Evolutionary conservation across 352 stramenopile genomes (phyloP), one percentile per base, ranked within the genome.

Genomic region (Phytophthora citricola): DNA sequence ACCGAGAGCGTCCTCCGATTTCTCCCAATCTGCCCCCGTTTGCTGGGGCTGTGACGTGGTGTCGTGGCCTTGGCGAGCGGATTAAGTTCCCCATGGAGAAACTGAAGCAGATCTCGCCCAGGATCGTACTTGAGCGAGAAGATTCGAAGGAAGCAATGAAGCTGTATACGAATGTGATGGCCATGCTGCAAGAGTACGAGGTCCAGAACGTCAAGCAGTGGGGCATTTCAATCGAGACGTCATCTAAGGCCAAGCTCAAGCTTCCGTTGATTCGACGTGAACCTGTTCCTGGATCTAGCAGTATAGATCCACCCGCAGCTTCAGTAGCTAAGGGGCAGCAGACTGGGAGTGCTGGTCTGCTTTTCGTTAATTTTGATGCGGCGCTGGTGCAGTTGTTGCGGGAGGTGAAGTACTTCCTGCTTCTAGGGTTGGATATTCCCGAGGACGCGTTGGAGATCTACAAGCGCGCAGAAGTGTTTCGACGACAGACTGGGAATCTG

Each of bases 401-500:
- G 8, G 94, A 98, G 69, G 92, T 98, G 7, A 98, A 98, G 64
- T 98, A 98, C 69, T 98, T 98, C 43, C 47, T 97, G 29, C 70
- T 97, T 6, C 73, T 98, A 9, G 90, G 89, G 1, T 68, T 98
- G 7, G 76, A 96, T 22, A 95, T 98, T 22, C 94, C 93, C 0
- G 83, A 92, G 43, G 86, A 95, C 48, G 93, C 92, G 1, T 78
- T 97, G 11, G 90, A 94, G 27, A 97, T 98, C 39, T 98, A 97
- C 79, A 90, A 92, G 46, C 82, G 88, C 17, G 90, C 87, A n/a
- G 93, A 98, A 59, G 72, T 97, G 9, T 98, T 98, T 67, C 79
- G 92, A 3, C 72, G 91, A 2, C 92, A 98, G 51, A 98, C 90
- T 1, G 91, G 91, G 1, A 98, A 98, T 58, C 56, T 98, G 4